Conservation (phyloP, 2,329 filamentous ascomycete genomes). For the Lecanosticta acicola region DNA sequence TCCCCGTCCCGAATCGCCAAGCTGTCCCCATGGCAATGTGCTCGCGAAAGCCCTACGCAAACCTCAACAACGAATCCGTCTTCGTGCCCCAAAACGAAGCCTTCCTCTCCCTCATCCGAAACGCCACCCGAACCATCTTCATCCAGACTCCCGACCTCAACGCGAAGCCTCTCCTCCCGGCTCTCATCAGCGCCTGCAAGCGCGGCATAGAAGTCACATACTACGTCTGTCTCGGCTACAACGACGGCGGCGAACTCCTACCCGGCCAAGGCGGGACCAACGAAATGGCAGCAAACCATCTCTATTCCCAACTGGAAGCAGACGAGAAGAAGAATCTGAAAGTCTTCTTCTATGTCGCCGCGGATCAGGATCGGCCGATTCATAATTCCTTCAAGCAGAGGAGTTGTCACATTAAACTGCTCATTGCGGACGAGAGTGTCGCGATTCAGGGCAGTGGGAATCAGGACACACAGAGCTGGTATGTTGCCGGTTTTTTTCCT, state of each 20-base stretch:
- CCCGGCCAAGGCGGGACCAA: slow-evolving; percentile 72
- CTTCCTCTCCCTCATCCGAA: slow-evolving; percentile 63
- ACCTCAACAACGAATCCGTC: slow-evolving; percentile 55
- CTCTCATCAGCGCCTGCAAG: slow-evolving; percentile 58
- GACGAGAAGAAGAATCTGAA: slow-evolving; percentile 46
- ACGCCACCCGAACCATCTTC: slow-evolving; percentile 61
- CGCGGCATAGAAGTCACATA: slow-evolving; percentile 63
- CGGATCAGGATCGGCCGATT: slow-evolving; percentile 65
- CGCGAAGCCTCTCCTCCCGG: slow-evolving; percentile 60
- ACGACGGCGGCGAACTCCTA: slow-evolving; percentile 69
- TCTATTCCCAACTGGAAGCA: slow-evolving; percentile 49
- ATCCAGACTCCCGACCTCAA: slow-evolving; percentile 77
- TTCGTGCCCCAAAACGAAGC: slow-evolving; percentile 69
- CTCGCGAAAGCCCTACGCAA: slow-evolving; percentile 61
- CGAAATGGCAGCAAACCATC: slow-evolving; percentile 59
- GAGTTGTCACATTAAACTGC: slow-evolving; percentile 70
- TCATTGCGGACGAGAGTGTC: slow-evolving; percentile 65
- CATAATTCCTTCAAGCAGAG: slow-evolving; percentile 60
- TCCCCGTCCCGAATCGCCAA: slow-evolving; percentile 41
- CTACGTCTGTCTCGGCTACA: slow-evolving; percentile 73
- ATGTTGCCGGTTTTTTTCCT: too few species aligned
- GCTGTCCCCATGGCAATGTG: slow-evolving; percentile 26
- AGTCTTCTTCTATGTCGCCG: slow-evolving; percentile 66
- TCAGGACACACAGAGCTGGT: slow-evolving; percentile 42
- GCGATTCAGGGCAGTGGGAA: slow-evolving; percentile 72